phyloP scores from a whole-genome alignment of 2,329 filamentous ascomycete species.

The Diaporthe australafricana region DNA sequence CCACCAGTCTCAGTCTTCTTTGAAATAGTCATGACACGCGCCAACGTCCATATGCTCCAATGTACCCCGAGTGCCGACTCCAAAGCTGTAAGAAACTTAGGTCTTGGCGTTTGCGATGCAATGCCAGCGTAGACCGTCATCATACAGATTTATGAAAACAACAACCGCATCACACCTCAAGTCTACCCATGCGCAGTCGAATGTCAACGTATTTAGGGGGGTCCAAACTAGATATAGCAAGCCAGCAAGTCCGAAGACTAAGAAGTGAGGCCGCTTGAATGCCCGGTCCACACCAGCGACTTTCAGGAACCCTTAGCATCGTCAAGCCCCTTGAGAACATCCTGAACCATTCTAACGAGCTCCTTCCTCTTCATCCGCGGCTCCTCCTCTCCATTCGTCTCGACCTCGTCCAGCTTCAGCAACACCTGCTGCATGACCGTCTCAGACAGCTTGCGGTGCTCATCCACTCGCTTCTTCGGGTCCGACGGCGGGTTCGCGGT shows the following conservation, averaged over 20 bases:
- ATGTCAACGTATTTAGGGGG: not conserved
- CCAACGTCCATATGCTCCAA: not conserved
- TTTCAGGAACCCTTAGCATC: conserved; percentile 38
- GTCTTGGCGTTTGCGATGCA: not conserved
- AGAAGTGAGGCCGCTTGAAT: not conserved
- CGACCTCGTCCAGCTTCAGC: conserved; percentile 81
- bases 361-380: conserved; percentile 76
- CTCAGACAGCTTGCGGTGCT: conserved; percentile 81
- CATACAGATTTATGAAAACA: conserved; percentile 11
- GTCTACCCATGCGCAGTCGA: not conserved
- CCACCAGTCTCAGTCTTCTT: conserved; percentile 5
- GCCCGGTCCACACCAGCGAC: not conserved
- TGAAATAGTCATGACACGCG: not conserved
- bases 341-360: conserved; percentile 78
- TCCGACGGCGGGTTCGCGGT: conserved; percentile 72
- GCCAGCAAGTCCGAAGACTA: not conserved
- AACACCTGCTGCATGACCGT: conserved; percentile 81
- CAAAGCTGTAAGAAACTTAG: not conserved
- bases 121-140: not conserved
- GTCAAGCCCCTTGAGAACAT: conserved; percentile 74
- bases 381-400: conserved; percentile 76
- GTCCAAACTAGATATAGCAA: not conserved
- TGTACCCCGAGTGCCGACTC: not conserved
- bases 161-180: not conserved
- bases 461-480: conserved; percentile 75